These are phyloP conservation scores for Boletus pseudo-olivaceus DNA, from an alignment of 768 basidiomycete species.

Conservation along the genomic window DNA sequence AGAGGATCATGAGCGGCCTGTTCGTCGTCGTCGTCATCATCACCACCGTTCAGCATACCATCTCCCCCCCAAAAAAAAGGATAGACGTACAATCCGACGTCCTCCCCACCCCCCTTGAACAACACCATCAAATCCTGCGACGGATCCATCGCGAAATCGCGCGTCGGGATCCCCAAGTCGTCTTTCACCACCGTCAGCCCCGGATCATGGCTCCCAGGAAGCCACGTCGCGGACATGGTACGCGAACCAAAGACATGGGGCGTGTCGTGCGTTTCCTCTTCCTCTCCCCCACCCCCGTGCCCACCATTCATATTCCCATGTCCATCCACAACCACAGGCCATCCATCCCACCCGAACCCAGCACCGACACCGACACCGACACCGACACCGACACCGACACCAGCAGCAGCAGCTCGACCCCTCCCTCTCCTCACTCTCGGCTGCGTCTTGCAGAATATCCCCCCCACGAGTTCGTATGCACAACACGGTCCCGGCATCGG, in stretches of 20 bases:
- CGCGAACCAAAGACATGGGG: slow-evolving; percentile 19
- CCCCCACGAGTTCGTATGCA: slow-evolving; percentile 62
- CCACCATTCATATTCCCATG: not conserved
- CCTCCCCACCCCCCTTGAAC: slow-evolving; percentile 29
- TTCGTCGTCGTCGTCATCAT: not conserved
- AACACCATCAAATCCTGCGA: slow-evolving; percentile 56
- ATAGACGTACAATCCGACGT: slow-evolving; percentile 11
- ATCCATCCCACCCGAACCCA: not conserved
- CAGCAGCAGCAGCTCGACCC: not conserved
- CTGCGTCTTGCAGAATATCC: slow-evolving; percentile 48
- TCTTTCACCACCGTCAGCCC: slow-evolving; percentile 21
- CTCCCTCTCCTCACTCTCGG: not conserved
- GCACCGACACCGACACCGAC: not conserved
- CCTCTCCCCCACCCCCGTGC: not conserved
- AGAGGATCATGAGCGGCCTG: slow-evolving; percentile 8
- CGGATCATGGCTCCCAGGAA: slow-evolving; percentile 13
- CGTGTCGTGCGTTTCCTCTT: not conserved
- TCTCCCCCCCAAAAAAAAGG: no score
- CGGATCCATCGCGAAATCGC: slow-evolving; percentile 66
- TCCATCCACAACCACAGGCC: not conserved
- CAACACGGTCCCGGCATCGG: slow-evolving; percentile 37
- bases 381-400: not conserved
- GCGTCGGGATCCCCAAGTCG: slow-evolving; percentile 39
- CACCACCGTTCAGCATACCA: no score
- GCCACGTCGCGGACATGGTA: slow-evolving; percentile 20